phyloP scores from a whole-genome alignment of 768 basidiomycete species.

The Harrya chromipes region DNA sequence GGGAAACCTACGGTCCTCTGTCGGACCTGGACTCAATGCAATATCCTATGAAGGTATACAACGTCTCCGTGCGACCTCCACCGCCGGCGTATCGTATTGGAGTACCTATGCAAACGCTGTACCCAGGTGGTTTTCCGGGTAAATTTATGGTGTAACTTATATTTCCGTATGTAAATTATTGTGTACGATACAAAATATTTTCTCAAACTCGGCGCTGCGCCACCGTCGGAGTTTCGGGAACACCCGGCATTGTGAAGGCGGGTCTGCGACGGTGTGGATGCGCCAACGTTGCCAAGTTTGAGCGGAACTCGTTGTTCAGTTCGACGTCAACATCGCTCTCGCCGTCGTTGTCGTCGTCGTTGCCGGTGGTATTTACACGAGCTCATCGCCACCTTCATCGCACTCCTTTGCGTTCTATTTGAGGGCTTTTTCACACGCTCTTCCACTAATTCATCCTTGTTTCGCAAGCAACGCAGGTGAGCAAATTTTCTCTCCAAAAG shows the following conservation, averaged over 20 bases:
- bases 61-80: slow-evolving; percentile 6
- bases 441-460: slow-evolving; percentile 24
- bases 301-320: slow-evolving; percentile 13
- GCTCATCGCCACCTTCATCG: slow-evolving; percentile 7
- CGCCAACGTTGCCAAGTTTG: slow-evolving; percentile 17
- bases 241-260: slow-evolving; percentile 19
- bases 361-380: slow-evolving; percentile 9
- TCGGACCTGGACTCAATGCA: slow-evolving; percentile 1
- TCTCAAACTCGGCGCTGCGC: slow-evolving; percentile 1
- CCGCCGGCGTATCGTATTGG: background rate
- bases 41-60: slow-evolving; percentile 18
- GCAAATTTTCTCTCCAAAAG: slow-evolving; percentile 25
- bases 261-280: slow-evolving; percentile 5
- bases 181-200: background rate
- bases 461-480: slow-evolving; percentile 29
- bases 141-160: too few species aligned
- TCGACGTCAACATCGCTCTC: slow-evolving; percentile 8
- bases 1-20: slow-evolving; percentile 21
- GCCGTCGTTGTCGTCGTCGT: slow-evolving; percentile 3
- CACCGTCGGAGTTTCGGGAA: slow-evolving; percentile 33
- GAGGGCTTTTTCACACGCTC: slow-evolving; percentile 26
- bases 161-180: too few species aligned
- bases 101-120: too few species aligned
- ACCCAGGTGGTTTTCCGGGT: too few species aligned
- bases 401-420: slow-evolving; percentile 14